A percentile compares a stretch with the other conserved stretches of the same genome.
These are phyloP conservation scores for Chlamydomonas sphaeroides DNA, from an alignment of 139 green algal species.

Conservation along the genomic window DNA sequence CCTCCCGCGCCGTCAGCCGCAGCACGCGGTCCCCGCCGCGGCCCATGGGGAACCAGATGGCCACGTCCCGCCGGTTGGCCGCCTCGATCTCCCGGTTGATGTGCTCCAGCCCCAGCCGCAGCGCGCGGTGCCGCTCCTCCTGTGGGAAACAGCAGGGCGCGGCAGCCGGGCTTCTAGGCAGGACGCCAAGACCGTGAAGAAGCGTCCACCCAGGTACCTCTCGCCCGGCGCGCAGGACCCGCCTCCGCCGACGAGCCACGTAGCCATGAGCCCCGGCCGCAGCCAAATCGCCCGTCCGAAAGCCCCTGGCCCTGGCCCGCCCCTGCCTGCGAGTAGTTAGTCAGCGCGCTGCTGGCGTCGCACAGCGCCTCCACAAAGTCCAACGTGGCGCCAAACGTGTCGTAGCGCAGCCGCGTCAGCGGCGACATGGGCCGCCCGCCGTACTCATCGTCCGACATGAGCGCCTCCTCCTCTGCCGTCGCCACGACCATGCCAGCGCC, in stretches of 20 bases:
- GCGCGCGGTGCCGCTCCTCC: constrained; percentile 53
- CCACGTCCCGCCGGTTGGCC: constrained; percentile 65
- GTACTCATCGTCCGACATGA: constrained; percentile 50
- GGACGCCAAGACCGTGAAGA: too few species aligned
- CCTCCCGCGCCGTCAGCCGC: constrained; percentile 83
- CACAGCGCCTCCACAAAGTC: constrained; percentile 97
- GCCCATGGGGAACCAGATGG: constrained; percentile 87
- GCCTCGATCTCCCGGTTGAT: constrained; percentile 82
- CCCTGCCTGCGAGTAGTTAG: constrained; percentile 73
- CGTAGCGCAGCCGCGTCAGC: constrained; percentile 69
- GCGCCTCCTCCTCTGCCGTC: constrained; percentile 18
- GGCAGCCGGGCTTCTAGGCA: too few species aligned
- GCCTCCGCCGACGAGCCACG: too few species aligned
- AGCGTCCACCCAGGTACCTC: too few species aligned
- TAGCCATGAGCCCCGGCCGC: too few species aligned
- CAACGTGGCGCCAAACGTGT: constrained; percentile 92
- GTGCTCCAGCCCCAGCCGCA: constrained; percentile 55
- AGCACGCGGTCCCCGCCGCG: constrained; percentile 80
- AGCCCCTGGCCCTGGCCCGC: too few species aligned
- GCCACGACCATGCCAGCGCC: background rate
- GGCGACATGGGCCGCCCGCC: constrained; percentile 62
- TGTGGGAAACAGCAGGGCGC: background rate
- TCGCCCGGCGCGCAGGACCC: too few species aligned
- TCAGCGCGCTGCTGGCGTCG: constrained; percentile 82
- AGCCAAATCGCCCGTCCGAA: too few species aligned